Base-by-base conservation (phyloP, 352 stramenopile species). In the Phytophthora quininea region DNA sequence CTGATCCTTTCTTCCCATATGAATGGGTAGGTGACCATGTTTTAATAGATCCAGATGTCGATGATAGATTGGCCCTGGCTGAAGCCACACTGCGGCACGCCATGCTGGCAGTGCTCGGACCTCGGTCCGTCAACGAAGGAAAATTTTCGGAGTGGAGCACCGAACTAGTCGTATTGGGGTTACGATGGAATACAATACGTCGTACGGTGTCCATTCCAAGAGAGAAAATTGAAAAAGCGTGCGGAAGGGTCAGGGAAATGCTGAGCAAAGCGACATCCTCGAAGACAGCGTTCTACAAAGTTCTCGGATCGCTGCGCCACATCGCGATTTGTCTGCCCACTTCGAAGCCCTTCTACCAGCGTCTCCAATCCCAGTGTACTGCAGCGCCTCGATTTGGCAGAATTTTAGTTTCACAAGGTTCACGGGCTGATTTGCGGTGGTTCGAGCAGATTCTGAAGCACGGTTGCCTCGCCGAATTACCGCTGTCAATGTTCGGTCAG, bases 1-100 rank as follows among this genome's bases (percentile, higher is more conserved):
- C 0, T 1, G 45, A 69, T 12, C 43, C 58, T 24, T 76, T 74
- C 31, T 81, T 69, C 10, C 40, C 50, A 2, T 81, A 69, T 40
- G 66, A 76, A 43, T 81, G 73, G 66, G 69, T 78, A 0, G 69
- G 77, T 30, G 73, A 76, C 30, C 73, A 82, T 14, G 58, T 76
- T 11, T 19, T 78, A 0, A 57, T 82, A 3, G 68, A 77, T 29
- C 14, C 49, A 3, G 50, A 70, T 7, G 2, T 47, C 8, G 27
- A 30, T 4, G 9, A 68, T 4, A 31, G 62, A 2, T 14, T 64
- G 24, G 15, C 64, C 10, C 29, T 65, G 2, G 61, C 68, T 14
- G 62, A 63, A 42, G 52, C 58, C 1, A 67, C 66, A 0, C 43
- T 67, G 4, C 58, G 64, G 0, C 51, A 65, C 27, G 61, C 59